Conservation (phyloP, 2,329 filamentous ascomycete genomes). For the Calonectria pseudoturangicola region DNA sequence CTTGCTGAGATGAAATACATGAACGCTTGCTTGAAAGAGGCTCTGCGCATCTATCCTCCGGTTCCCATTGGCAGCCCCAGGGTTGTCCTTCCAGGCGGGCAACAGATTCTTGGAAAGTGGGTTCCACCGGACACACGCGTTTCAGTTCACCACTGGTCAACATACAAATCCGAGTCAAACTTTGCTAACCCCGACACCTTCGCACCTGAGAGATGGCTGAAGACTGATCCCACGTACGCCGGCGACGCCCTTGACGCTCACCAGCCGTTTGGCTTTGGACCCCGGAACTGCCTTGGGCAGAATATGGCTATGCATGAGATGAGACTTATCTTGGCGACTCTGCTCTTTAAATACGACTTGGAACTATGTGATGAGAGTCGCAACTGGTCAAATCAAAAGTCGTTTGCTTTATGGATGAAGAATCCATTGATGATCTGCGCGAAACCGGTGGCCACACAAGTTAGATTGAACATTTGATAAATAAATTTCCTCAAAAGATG, state of each 20-base stretch:
- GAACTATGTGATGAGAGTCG: not conserved
- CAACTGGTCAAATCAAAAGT: constrained; percentile 14
- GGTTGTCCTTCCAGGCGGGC: constrained; percentile 5
- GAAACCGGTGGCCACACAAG: not conserved
- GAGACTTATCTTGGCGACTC: constrained; percentile 19
- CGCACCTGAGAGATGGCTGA: constrained; percentile 6
- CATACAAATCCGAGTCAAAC: constrained; percentile 4
- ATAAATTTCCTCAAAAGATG: no score
- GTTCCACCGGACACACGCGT: constrained; percentile 12
- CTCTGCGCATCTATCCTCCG: constrained; percentile 21
- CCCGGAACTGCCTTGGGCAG: constrained; percentile 25
- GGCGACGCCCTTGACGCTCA: not conserved
- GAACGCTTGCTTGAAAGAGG: constrained; percentile 27
- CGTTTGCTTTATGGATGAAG: constrained; percentile 2
- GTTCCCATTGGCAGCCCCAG: constrained; percentile 23
- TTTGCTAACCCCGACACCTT: constrained; percentile 5
- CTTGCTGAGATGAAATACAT: constrained; percentile 27
- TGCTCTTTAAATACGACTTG: constrained; percentile 20
- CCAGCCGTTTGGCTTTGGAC: constrained; percentile 28
- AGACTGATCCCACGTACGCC: not conserved
- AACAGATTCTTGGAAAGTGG: constrained; percentile 16
- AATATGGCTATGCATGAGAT: constrained; percentile 32
- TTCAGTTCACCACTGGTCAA: constrained; percentile 19
- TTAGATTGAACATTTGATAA: not conserved
- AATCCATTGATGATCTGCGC: constrained; percentile 1